phyloP scores from a whole-genome alignment of 768 basidiomycete genomes.

The Coprinopsis marcescibilis region DNA sequence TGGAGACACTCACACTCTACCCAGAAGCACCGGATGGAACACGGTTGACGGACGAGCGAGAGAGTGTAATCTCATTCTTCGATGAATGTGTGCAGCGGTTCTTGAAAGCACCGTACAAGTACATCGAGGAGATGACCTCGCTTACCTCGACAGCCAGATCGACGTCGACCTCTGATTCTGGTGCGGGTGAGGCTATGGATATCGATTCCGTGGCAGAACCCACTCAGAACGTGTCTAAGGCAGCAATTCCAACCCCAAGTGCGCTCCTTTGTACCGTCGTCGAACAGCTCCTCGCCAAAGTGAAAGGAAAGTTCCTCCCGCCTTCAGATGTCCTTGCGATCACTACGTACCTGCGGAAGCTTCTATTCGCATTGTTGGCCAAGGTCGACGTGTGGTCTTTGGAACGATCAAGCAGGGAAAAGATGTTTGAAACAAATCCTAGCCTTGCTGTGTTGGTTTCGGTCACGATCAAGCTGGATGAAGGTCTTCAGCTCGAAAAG shows the following conservation, averaged over 20 bases:
- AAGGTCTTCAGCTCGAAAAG: slow-evolving; percentile 30
- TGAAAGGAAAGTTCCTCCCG: slow-evolving; percentile 45
- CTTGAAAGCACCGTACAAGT: slow-evolving; percentile 77
- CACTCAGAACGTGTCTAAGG: background rate
- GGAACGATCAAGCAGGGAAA: slow-evolving; percentile 27
- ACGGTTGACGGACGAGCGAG: slow-evolving; percentile 48
- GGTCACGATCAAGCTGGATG: slow-evolving; percentile 17
- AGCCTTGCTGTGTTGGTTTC: slow-evolving; percentile 17
- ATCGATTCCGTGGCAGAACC: background rate
- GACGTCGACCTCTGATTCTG: slow-evolving; percentile 6
- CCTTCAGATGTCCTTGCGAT: slow-evolving; percentile 62
- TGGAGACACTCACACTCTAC: slow-evolving; percentile 3
- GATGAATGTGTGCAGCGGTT: slow-evolving; percentile 86
- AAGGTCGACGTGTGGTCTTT: slow-evolving; percentile 45
- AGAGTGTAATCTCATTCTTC: slow-evolving; percentile 58
- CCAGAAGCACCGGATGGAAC: slow-evolving; percentile 55
- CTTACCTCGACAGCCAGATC: slow-evolving; percentile 5
- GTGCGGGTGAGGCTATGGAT: slow-evolving; percentile 18
- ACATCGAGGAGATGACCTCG: slow-evolving; percentile 61
- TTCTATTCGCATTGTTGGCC: slow-evolving; percentile 51
- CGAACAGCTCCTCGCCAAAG: slow-evolving; percentile 71
- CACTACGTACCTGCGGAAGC: slow-evolving; percentile 54
- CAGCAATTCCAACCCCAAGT: slow-evolving; percentile 38
- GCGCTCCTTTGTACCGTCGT: slow-evolving; percentile 76
- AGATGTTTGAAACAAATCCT: slow-evolving; percentile 25